These are phyloP conservation scores for Prillingera fragicola DNA, from an alignment of 1,284 basidiomycete genomes.

Conservation along the genomic window DNA sequence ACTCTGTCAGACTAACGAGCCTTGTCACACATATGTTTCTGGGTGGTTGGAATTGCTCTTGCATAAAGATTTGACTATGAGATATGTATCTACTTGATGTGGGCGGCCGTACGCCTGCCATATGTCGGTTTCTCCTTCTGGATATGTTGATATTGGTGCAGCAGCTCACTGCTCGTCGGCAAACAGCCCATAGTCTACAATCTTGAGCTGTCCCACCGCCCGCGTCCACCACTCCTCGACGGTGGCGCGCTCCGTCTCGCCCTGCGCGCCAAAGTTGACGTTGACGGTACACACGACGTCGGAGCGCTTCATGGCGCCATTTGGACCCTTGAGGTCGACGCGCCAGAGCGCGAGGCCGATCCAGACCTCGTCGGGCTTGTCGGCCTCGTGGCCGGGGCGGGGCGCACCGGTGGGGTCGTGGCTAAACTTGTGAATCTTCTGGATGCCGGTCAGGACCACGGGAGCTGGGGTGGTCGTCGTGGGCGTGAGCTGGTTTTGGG, in stretches of 20 bases:
- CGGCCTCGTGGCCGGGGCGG: constrained; percentile 43
- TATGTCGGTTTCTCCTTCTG: too few relatives aligned
- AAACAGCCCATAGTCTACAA: constrained; percentile 71
- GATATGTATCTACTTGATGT: too few relatives aligned
- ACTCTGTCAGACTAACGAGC: too few relatives aligned
- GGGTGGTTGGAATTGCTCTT: too few relatives aligned
- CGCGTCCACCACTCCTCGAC: constrained; percentile 60
- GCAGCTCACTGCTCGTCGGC: constrained; percentile 39
- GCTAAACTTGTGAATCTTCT: constrained; percentile 67
- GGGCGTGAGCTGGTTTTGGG: constrained; percentile 10
- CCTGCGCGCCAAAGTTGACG: constrained; percentile 50
- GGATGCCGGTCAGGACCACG: constrained; percentile 62
- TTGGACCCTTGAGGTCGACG: constrained; percentile 19
- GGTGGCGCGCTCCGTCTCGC: constrained; percentile 25
- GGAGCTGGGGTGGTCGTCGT: constrained; percentile 53
- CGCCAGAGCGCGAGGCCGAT: constrained; percentile 76
- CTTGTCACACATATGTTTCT: too few relatives aligned
- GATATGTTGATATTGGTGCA: too few relatives aligned
- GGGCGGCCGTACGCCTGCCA: too few relatives aligned
- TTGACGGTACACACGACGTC: constrained; percentile 81
- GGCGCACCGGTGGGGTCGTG: constrained; percentile 40
- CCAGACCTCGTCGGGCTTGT: constrained; percentile 59
- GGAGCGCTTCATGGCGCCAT: constrained; percentile 55
- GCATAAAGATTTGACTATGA: too few relatives aligned
- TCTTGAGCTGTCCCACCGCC: constrained; percentile 59